Evolutionary conservation across 1,284 basidiomycete genomes (phyloP), one percentile per base, ranked within the genome.

Genomic region (Rhodofomes roseus): DNA sequence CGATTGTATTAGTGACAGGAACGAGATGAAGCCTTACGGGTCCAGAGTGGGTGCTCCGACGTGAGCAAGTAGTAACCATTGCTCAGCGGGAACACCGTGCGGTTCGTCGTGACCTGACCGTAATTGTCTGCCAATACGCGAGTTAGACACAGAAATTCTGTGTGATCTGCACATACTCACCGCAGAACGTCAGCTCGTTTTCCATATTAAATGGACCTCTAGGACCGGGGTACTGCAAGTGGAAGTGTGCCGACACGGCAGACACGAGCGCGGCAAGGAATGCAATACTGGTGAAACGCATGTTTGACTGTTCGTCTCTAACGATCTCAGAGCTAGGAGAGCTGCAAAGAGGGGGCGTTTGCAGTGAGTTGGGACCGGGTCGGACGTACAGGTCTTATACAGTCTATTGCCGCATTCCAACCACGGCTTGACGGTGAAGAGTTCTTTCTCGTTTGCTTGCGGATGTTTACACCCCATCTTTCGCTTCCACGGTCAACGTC

Each of bases 211-310:
- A 89, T 0, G 60, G 64, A 7, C 88, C 88, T 54, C 88, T 78
- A 6, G 86, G 81, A 3, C 75, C 63, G 40, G 89, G 89, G 71
- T 80, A 91, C 68, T 83, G 79, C 41, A 91, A 76, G 60, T 86
- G 83, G 76, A 90, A 91, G 71, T 91, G 89, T 7, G 86, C 88
- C 50, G 78, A 77, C 43, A 76, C 84, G 20, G 76, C 69, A 58
- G 67, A 63, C 61, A 68, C 55, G 22, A 69, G 64, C 58, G 67
- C 63, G 54, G 59, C 34, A 34, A 70, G 23, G 59, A 78, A 57
- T 52, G 72, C 48, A 46, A 77, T 46, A 41, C 72, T 56, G 36
- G 71, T 37, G 60, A 79, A 68, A 56, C 69, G 70, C 77, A 78
- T 79, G 46, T 46, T 27, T 39, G 23, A 34, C 34, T 20, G 22